These are phyloP conservation scores for Camellia sinensis DNA, from an alignment of 148 eudicot species.

Conservation along the genomic window DNA sequence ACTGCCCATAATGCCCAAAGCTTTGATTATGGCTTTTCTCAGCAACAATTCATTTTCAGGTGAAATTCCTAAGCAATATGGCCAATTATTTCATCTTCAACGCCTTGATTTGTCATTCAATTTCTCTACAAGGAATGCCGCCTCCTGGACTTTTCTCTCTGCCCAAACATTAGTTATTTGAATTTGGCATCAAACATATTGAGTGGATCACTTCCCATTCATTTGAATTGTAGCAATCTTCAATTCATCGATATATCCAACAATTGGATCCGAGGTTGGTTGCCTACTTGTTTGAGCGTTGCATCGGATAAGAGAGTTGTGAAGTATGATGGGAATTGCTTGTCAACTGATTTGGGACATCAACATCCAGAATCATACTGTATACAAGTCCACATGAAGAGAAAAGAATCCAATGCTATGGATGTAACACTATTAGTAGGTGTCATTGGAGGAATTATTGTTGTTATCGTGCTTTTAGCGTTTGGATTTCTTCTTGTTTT, in stretches of 20 bases:
- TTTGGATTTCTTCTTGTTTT: slow-evolving; percentile 35
- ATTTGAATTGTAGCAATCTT: slow-evolving; percentile 49
- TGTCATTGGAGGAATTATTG: slow-evolving; percentile 32
- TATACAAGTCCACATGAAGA: slow-evolving; percentile 21
- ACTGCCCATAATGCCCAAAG: slow-evolving; percentile 45
- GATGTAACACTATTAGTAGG: slow-evolving; percentile 26
- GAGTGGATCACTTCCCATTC: slow-evolving; percentile 58
- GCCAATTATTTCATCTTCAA: slow-evolving; percentile 36
- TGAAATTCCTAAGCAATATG: slow-evolving; percentile 36
- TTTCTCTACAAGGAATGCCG: slow-evolving; percentile 40
- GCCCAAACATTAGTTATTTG: slow-evolving; percentile 50
- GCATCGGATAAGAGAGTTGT: slow-evolving; percentile 26
- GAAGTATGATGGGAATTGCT: slow-evolving; percentile 51
- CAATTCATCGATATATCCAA: slow-evolving; percentile 53
- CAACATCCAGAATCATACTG: slow-evolving; percentile 58
- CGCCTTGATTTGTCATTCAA: slow-evolving; percentile 67
- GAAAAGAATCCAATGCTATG: slow-evolving; percentile 20
- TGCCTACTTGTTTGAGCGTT: slow-evolving; percentile 54
- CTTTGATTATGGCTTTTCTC: slow-evolving; percentile 44
- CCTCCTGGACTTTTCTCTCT: slow-evolving; percentile 47
- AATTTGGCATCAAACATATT: slow-evolving; percentile 63
- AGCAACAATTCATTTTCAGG: slow-evolving; percentile 53
- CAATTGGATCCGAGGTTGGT: slow-evolving; percentile 47
- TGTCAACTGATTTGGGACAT: slow-evolving; percentile 37
- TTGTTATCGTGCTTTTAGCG: slow-evolving; percentile 41